Evolutionary conservation across 2,329 filamentous ascomycete species (phyloP), one percentile per base, ranked within the genome.

Genomic region (Magnaporthiopsis rhizophila): DNA sequence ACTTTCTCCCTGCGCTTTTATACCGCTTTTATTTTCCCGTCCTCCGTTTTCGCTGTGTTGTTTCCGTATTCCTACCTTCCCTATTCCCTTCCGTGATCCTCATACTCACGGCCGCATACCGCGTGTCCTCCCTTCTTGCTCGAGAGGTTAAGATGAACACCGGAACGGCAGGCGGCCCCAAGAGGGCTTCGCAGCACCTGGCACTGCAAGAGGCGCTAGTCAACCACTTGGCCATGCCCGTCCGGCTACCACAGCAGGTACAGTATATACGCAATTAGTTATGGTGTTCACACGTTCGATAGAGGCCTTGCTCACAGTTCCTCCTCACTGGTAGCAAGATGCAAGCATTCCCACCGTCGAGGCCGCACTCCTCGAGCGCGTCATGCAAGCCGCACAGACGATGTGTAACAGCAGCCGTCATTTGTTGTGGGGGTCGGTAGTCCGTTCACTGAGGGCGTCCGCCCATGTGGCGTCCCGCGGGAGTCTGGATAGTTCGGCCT

Each of bases 101-200:
- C 36, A 2, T 38, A 15, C 36, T 30, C 30, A 7, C 30, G 30
- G 6, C 11, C 11, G 11, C 13, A 45, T 45, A 13, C 15, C 38
- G 2, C 38, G 3, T 45, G 13, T 18, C 1, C 1, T 18, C 15
- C 18, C 13, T 45, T 45, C 13, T 7, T 6, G 13, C 3, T 18
- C 45, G 18, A 21, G 6, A 53, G 45, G 2, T 53, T 4, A 53
- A n/a, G 18, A 61, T 61, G 59, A 61, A 45, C 59, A 11, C 9
- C 59, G n/a, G 18, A 7, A 3, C 9, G 21, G 59, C 59, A 45
- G 38, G 8, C 21, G 59, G 59, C 59, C 34, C 34, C 59, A 61
- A 26, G 9, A 34, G 59, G 59, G 34, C 15, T 5, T 34, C 34
- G n/a, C 45, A 21, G 21, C n/a, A n/a, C 12, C 13, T 53, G 91